phyloP scores from a whole-genome alignment of 768 basidiomycete species.

The Boletus vinaceobasis region DNA sequence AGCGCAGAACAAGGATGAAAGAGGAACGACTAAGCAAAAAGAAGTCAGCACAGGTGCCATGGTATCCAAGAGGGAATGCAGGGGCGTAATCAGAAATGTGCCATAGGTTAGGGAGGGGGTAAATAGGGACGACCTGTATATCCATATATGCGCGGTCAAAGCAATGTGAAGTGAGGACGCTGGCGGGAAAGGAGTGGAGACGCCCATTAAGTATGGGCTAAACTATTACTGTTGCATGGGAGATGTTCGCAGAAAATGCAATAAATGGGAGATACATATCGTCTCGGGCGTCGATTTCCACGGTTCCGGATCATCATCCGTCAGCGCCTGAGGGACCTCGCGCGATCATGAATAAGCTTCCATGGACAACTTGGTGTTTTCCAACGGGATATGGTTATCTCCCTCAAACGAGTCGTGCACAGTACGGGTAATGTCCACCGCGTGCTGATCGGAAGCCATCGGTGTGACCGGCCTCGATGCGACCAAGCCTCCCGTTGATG shows the following conservation, averaged over 20 bases:
- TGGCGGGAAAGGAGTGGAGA: slow-evolving; percentile 8
- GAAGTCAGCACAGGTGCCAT: slow-evolving; percentile 7
- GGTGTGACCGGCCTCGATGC: slow-evolving; percentile 77
- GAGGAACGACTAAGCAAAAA: slow-evolving; percentile 1
- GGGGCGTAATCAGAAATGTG: slow-evolving; percentile 8
- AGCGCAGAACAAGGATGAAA: slow-evolving; percentile 4
- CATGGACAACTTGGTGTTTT: slow-evolving; percentile 41
- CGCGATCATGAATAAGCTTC: slow-evolving; percentile 46
- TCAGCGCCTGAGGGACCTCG: background rate
- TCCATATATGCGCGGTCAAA: slow-evolving; percentile 8
- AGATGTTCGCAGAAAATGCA: slow-evolving; percentile 23
- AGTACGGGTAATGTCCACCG: slow-evolving; percentile 41
- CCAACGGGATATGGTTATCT: slow-evolving; percentile 37
- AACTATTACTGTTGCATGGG: slow-evolving; percentile 14
- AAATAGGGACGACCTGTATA: slow-evolving; percentile 10
- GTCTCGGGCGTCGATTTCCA: slow-evolving; percentile 3
- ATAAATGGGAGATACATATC: slow-evolving; percentile 23
- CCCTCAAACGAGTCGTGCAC: slow-evolving; percentile 43
- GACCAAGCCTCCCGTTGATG: slow-evolving; percentile 65
- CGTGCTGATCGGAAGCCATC: slow-evolving; percentile 41
- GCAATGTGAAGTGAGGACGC: slow-evolving; percentile 3
- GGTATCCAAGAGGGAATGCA: slow-evolving; percentile 27
- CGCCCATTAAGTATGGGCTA: slow-evolving; percentile 21
- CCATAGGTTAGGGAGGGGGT: slow-evolving; percentile 5
- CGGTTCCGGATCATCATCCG: background rate